phyloP scores from a whole-genome alignment of 345 rosid genomes.

The Populus ilicifolia region DNA sequence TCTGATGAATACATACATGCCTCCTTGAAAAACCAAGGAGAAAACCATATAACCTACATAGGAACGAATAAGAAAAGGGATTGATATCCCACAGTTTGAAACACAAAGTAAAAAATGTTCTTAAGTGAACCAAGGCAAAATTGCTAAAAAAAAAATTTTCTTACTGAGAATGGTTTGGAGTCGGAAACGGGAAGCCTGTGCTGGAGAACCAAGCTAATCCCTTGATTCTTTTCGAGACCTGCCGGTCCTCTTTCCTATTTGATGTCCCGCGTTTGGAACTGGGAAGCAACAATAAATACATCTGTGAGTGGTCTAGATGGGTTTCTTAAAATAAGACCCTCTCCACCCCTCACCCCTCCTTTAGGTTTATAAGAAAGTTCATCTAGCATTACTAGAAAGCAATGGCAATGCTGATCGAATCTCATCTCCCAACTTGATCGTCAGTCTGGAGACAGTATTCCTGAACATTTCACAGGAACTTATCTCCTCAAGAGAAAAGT shows the following conservation, averaged over 20 bases:
- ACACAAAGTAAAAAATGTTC: background rate
- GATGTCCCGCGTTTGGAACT: too few relatives aligned
- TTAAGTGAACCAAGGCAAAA: too few relatives aligned
- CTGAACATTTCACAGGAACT: constrained; percentile 31
- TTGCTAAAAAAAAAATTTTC: background rate
- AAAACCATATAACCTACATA: too few relatives aligned
- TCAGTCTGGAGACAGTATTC: constrained; percentile 44
- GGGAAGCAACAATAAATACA: background rate
- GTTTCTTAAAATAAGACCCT: background rate
- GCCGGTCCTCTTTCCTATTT: background rate
- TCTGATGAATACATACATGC: too few relatives aligned
- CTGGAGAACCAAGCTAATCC: background rate
- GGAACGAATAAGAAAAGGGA: too few relatives aligned
- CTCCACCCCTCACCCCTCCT: background rate
- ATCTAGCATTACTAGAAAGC: constrained; percentile 23
- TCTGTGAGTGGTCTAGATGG: background rate
- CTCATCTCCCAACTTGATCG: constrained; percentile 37
- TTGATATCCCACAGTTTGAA: background rate
- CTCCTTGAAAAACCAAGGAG: too few relatives aligned
- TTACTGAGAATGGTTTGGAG: background rate
- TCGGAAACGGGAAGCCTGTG: background rate
- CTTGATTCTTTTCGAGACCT: background rate
- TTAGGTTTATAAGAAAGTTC: background rate
- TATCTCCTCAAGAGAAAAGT: constrained; percentile 18
- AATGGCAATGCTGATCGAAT: constrained; percentile 50